Evolutionary conservation across 1,284 basidiomycete genomes (phyloP).

Genomic region (Cutaneotrichosporon dermatis): DNA sequence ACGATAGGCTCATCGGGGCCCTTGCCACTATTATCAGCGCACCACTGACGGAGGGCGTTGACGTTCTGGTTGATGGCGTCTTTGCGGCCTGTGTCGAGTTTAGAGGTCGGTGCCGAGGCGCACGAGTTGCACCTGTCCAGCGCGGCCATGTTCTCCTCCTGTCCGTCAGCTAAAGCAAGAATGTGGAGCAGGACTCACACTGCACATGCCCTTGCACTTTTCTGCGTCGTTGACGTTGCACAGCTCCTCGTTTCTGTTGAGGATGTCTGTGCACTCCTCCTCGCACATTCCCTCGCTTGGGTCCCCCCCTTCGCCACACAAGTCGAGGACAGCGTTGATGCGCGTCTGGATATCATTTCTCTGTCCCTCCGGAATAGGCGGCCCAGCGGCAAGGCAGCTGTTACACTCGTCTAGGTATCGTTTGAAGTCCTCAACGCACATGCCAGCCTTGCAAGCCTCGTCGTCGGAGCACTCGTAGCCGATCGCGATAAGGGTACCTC

Average conservation of each 20-base stretch:
- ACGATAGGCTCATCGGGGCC: too few relatives aligned
- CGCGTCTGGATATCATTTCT: not conserved
- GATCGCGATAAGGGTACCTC: not conserved
- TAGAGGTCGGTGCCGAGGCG: not conserved
- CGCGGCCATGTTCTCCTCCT: not conserved
- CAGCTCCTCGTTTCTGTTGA: not conserved
- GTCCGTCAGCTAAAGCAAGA: not conserved
- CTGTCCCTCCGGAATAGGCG: too few relatives aligned
- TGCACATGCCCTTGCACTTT: not conserved
- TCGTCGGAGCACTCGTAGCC: not conserved
- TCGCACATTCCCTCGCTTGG: not conserved
- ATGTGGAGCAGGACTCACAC: not conserved
- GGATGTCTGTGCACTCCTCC: not conserved
- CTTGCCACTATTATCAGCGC: too few relatives aligned
- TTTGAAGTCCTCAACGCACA: not conserved
- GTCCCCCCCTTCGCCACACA: not conserved
- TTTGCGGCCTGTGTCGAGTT: too few relatives aligned
- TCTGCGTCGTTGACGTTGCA: not conserved
- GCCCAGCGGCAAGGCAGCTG: not conserved
- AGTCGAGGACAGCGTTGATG: not conserved
- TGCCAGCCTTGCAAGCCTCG: not conserved
- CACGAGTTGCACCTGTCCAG: not conserved
- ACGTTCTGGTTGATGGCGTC: too few relatives aligned
- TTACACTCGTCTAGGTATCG: not conserved
- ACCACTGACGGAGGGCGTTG: too few relatives aligned